Percentiles rank a stretch among this genome's conserved stretches.
phyloP scores from a whole-genome alignment of 257 asterid species.

The Ballota nigra region DNA sequence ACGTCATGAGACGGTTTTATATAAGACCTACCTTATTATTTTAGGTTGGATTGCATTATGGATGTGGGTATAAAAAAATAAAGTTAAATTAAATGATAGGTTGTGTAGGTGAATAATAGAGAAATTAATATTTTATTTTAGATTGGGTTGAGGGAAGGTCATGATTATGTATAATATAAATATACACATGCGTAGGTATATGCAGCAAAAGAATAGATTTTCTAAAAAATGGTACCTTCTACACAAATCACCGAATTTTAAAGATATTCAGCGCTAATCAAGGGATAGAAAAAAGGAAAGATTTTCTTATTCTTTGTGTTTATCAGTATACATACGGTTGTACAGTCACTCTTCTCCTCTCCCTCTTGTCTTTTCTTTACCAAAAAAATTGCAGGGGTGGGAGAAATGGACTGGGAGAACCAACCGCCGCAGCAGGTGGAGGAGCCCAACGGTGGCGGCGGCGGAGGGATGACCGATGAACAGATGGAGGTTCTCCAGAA shows the following conservation, averaged over 20 bases:
- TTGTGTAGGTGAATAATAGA: too few species aligned
- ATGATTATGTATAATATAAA: too few species aligned
- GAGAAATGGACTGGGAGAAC: slow-evolving; percentile 44
- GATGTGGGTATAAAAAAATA: too few species aligned
- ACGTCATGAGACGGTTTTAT: too few species aligned
- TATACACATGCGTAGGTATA: not conserved
- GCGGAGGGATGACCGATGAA: slow-evolving; percentile 95
- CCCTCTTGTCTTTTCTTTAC: slow-evolving; percentile 17
- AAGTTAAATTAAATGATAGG: too few species aligned
- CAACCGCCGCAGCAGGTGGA: slow-evolving; percentile 53
- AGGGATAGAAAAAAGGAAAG: slow-evolving; percentile 15
- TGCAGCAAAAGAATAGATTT: not conserved
- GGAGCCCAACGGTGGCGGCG: slow-evolving; percentile 36
- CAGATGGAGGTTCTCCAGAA: slow-evolving; percentile 94
- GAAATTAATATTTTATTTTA: too few species aligned
- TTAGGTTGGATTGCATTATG: too few species aligned
- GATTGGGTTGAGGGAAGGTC: too few species aligned
- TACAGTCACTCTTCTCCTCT: not conserved
- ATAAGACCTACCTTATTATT: too few species aligned
- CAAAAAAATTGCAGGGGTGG: slow-evolving; percentile 18
- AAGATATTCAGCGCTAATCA: slow-evolving; percentile 22
- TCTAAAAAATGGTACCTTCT: not conserved
- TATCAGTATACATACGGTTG: not conserved
- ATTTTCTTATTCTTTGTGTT: slow-evolving; percentile 23
- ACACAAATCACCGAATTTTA: slow-evolving; percentile 20